Evolutionary conservation across 2,329 filamentous ascomycete genomes (phyloP).

Genomic region (Ophiocordyceps sinensis): DNA sequence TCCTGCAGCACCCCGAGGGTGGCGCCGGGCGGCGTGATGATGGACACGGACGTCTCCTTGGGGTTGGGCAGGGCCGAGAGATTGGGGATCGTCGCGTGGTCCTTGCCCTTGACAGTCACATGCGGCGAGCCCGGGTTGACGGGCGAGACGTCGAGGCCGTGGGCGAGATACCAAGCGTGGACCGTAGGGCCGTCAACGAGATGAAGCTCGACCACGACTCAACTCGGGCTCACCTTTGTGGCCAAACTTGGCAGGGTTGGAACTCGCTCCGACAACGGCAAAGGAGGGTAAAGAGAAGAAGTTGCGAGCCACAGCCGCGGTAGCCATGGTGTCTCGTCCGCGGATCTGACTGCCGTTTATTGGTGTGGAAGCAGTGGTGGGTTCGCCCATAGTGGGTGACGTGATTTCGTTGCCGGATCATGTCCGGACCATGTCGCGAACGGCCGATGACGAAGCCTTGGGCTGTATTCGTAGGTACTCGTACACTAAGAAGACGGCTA

Average conservation of each 20-base stretch:
- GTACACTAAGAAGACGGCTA: too few relatives aligned
- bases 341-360: too few relatives aligned
- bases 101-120: constrained; percentile 44
- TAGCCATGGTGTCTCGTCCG: constrained; percentile 29
- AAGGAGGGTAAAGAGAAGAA: constrained; percentile 74
- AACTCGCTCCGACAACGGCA: constrained; percentile 81
- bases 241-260: constrained; percentile 73
- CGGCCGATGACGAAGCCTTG: too few relatives aligned
- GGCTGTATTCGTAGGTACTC: too few relatives aligned
- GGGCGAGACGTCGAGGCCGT: constrained; percentile 63
- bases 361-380: too few relatives aligned
- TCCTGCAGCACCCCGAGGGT: constrained; percentile 64
- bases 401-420: too few relatives aligned
- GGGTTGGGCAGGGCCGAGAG: constrained; percentile 53
- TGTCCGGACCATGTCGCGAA: too few relatives aligned
- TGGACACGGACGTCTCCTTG: constrained; percentile 57
- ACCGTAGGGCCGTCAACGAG: constrained; percentile 35
- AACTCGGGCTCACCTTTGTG: constrained; percentile 52
- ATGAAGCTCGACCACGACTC: neutral
- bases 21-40: constrained; percentile 74
- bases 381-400: too few relatives aligned
- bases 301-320: constrained; percentile 55
- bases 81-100: constrained; percentile 50
- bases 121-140: constrained; percentile 60
- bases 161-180: constrained; percentile 75